Percentiles rank a stretch among this genome's conserved stretches.
phyloP scores from a whole-genome alignment of 2,329 filamentous ascomycete genomes.

The Lecanicillium sp. region DNA sequence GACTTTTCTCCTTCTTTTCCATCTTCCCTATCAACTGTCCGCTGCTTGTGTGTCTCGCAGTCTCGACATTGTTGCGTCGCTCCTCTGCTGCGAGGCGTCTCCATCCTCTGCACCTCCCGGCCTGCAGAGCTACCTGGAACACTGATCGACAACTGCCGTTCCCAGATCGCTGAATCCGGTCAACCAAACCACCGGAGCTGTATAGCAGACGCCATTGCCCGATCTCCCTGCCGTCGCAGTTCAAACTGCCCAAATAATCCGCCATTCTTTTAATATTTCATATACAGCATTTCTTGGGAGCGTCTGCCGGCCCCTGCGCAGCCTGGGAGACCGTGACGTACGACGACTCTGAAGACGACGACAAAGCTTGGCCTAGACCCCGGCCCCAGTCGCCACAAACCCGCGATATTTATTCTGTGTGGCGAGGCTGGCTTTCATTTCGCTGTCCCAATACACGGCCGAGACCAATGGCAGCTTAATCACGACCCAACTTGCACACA shows the following conservation, averaged over 20 bases:
- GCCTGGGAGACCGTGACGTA: too few relatives aligned
- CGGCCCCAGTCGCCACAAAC: not conserved
- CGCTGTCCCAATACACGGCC: not conserved
- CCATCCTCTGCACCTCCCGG: not conserved
- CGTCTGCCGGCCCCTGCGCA: not conserved
- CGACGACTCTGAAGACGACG: too few relatives aligned
- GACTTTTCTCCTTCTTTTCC: not conserved
- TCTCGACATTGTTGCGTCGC: not conserved
- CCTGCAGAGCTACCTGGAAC: too few relatives aligned
- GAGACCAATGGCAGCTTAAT: constrained; percentile 1
- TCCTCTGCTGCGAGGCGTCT: not conserved
- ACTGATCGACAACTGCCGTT: not conserved
- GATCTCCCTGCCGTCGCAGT: not conserved
- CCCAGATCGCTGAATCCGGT: constrained; percentile 1
- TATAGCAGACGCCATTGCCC: not conserved
- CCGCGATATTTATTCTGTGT: not conserved
- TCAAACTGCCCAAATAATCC: not conserved
- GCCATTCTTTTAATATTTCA: not conserved
- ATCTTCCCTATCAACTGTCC: not conserved
- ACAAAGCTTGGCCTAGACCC: not conserved
- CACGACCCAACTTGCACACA: not conserved
- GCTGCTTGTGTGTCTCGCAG: not conserved
- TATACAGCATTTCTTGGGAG: not conserved
- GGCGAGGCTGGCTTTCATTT: not conserved
- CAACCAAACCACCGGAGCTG: not conserved